Percentiles rank a stretch among this genome's conserved stretches.
These are phyloP conservation scores for Dictyostelium brefeldianum DNA, from an alignment of 78 protist species.

Conservation along the genomic window DNA sequence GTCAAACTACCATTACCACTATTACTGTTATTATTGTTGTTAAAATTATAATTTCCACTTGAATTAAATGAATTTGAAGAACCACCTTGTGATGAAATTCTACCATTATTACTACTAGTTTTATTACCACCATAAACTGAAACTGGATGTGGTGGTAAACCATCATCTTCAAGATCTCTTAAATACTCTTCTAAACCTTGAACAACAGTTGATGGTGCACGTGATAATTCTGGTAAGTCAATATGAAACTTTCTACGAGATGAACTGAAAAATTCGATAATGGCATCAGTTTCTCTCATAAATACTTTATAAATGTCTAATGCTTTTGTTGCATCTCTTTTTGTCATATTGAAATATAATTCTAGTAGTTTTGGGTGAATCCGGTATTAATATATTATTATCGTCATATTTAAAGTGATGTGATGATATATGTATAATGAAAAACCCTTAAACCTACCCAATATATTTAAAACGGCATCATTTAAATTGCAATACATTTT, in stretches of 20 bases:
- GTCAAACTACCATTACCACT: not conserved
- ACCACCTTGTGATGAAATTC: constrained; percentile 21
- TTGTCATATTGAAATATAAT: constrained; percentile 80
- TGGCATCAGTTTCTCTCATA: constrained; percentile 80
- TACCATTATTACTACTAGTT: not conserved
- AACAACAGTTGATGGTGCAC: constrained; percentile 82
- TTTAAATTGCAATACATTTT: constrained; percentile 79
- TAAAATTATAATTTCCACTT: not conserved
- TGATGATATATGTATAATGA: not conserved
- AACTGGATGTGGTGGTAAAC: not conserved
- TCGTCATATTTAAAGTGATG: too few relatives aligned
- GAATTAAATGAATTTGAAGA: constrained; percentile 2
- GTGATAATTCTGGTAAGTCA: constrained; percentile 67
- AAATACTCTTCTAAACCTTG: constrained; percentile 78
- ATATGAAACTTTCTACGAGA: constrained; percentile 80
- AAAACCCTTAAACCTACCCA: constrained; percentile 66
- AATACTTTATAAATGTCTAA: constrained; percentile 77
- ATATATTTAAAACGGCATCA: constrained; percentile 81
- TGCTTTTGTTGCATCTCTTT: constrained; percentile 83
- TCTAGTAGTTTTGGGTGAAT: constrained; percentile 7
- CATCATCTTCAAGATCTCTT: constrained; percentile 59
- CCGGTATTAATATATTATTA: too few relatives aligned
- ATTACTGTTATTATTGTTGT: not conserved
- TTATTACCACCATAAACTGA: not conserved
- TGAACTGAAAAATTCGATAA: constrained; percentile 73